Evolutionary conservation across 2,329 filamentous ascomycete genomes (phyloP).

Genomic region (Ceratocystis ficicola): DNA sequence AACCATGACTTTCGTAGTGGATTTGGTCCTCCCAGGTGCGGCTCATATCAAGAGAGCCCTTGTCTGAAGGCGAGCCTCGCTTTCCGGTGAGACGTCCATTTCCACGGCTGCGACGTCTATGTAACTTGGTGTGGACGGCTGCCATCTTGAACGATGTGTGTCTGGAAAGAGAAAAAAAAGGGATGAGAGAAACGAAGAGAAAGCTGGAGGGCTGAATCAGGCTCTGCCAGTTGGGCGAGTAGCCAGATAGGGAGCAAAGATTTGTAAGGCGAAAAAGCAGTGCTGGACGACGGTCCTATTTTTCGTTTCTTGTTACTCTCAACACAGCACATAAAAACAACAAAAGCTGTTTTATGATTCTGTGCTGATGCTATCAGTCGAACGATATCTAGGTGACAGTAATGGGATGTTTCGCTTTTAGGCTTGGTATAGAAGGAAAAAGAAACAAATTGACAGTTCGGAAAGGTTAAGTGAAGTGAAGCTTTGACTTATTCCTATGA

Average conservation of each 20-base stretch:
- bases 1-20: slow-evolving; percentile 30
- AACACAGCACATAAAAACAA: slow-evolving; percentile 11
- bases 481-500: slow-evolving; percentile 13
- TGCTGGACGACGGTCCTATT: not conserved
- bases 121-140: slow-evolving; percentile 24
- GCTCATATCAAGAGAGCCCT: slow-evolving; percentile 51
- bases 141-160: slow-evolving; percentile 23
- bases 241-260: not conserved
- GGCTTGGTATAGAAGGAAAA: slow-evolving; percentile 7
- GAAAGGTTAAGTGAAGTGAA: slow-evolving; percentile 5
- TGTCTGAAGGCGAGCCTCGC: slow-evolving; percentile 44
- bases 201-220: not conserved
- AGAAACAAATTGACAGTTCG: slow-evolving; percentile 5
- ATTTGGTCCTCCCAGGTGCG: slow-evolving; percentile 47
- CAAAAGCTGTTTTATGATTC: slow-evolving; percentile 8
- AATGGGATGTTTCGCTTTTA: slow-evolving; percentile 3
- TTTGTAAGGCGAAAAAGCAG: not conserved
- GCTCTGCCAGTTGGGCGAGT: not conserved
- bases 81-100: slow-evolving; percentile 38
- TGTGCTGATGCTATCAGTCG: slow-evolving; percentile 1
- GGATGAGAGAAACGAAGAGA: slow-evolving; percentile 19
- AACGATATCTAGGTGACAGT: not conserved
- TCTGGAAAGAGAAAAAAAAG: slow-evolving; percentile 23
- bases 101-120: slow-evolving; percentile 24
- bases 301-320: not conserved